These are phyloP conservation scores for Melastoma candidum DNA, from an alignment of 441 rosid genomes.

Conservation along the genomic window DNA sequence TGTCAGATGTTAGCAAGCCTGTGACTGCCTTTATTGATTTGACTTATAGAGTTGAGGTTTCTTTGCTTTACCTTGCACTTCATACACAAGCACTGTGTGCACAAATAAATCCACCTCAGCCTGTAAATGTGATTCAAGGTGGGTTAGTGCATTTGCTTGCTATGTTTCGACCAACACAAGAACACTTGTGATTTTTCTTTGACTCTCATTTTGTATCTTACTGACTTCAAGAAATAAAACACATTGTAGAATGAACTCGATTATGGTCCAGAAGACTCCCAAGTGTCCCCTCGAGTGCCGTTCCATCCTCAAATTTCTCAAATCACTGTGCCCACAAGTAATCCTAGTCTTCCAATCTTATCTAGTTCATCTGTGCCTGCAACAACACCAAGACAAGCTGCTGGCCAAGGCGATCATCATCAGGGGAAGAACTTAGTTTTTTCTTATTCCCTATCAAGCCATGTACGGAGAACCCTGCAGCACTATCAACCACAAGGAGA, in stretches of 20 bases:
- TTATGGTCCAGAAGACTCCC: constrained; percentile 41
- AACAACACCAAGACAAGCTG: constrained; percentile 12
- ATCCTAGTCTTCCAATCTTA: constrained; percentile 30
- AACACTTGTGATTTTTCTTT: neutral
- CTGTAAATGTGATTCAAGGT: too few relatives aligned
- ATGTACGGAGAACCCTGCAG: constrained; percentile 62
- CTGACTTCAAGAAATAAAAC: neutral
- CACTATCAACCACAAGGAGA: constrained; percentile 64
- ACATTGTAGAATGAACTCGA: constrained; percentile 63
- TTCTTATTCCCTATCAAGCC: constrained; percentile 84
- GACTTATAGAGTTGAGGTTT: too few relatives aligned
- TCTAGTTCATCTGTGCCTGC: constrained; percentile 35
- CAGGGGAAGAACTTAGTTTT: constrained; percentile 73
- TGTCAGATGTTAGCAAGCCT: too few relatives aligned
- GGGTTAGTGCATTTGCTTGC: too few relatives aligned
- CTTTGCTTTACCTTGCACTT: too few relatives aligned
- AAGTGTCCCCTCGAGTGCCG: constrained; percentile 53
- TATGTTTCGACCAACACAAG: neutral
- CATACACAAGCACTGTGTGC: too few relatives aligned
- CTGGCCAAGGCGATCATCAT: constrained; percentile 32
- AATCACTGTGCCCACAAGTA: constrained; percentile 30
- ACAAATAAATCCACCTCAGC: too few relatives aligned
- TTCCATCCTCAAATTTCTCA: constrained; percentile 37
- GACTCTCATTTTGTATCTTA: constrained; percentile 1
- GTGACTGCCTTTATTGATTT: too few relatives aligned